A percentile compares a stretch with the other conserved stretches of the same genome.
Evolutionary conservation across 2,329 filamentous ascomycete genomes (phyloP).

Genomic region (Graphiopsis chlorocephala): DNA sequence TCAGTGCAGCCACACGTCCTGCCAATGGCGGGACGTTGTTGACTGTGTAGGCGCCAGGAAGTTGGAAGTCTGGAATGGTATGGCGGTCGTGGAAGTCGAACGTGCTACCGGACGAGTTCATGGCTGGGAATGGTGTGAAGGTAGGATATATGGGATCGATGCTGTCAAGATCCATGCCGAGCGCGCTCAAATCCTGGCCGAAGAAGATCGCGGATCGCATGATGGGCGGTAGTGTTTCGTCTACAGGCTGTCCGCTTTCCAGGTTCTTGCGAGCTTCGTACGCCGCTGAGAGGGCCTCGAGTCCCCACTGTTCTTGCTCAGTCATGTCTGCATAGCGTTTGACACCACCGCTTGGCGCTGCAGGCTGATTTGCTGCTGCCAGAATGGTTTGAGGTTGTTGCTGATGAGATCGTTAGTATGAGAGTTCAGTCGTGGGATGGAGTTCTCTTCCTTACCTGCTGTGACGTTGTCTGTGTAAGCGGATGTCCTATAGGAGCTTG

Average conservation of each 20-base stretch:
- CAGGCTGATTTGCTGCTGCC: conserved; percentile 1
- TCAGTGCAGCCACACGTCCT: conserved; percentile 32
- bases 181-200: conserved; percentile 62
- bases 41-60: conserved; percentile 64
- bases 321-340: conserved; percentile 57
- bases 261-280: conserved; percentile 32
- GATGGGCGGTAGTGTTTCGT: conserved; percentile 30
- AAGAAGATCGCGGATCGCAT: conserved; percentile 48
- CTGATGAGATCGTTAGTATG: not conserved
- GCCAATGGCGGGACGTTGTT: conserved; percentile 63
- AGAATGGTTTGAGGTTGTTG: conserved; percentile 10
- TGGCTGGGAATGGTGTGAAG: conserved; percentile 62
- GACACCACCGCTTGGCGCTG: conserved; percentile 22
- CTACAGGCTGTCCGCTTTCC: conserved; percentile 27
- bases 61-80: conserved; percentile 61
- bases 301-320: conserved; percentile 58
- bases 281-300: conserved; percentile 58
- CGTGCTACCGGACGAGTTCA: conserved; percentile 29
- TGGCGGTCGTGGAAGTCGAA: conserved; percentile 46
- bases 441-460: not conserved
- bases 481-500: conserved; percentile 26
- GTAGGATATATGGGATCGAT: conserved; percentile 57
- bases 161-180: conserved; percentile 61
- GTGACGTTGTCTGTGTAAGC: conserved; percentile 4
- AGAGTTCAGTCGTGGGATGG: conserved; percentile 19